These are phyloP conservation scores for Closterium sp. DNA, from an alignment of 139 green algal genomes.

Conservation along the genomic window DNA sequence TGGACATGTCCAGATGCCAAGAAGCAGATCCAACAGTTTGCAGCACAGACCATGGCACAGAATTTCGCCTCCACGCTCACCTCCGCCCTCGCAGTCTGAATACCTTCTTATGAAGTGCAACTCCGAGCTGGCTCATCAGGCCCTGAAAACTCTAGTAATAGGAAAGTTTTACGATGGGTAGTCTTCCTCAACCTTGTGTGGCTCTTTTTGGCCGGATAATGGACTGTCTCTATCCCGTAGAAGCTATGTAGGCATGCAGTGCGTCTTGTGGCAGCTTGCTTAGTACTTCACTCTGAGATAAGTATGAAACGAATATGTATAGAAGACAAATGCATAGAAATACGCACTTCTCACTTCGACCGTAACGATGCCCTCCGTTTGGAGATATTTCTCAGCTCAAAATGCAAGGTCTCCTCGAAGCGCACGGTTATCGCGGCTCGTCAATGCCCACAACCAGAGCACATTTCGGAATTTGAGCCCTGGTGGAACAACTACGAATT, in stretches of 20 bases:
- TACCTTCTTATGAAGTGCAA: too few relatives aligned
- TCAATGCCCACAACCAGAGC: background rate
- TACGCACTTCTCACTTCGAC: background rate
- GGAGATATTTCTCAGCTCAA: background rate
- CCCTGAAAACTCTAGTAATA: too few relatives aligned
- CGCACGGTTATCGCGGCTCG: background rate
- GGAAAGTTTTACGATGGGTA: too few relatives aligned
- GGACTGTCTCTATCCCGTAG: too few relatives aligned
- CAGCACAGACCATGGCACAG: slow-evolving; percentile 25
- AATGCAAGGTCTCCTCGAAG: background rate
- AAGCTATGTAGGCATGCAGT: too few relatives aligned
- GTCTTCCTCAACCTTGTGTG: too few relatives aligned
- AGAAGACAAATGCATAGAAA: too few relatives aligned
- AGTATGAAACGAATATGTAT: too few relatives aligned
- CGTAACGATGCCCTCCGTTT: background rate
- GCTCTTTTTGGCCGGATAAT: too few relatives aligned
- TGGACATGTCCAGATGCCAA: slow-evolving; percentile 38
- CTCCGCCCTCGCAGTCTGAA: slow-evolving; percentile 28
- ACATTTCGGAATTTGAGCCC: background rate
- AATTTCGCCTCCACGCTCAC: slow-evolving; percentile 31
- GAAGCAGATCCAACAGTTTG: slow-evolving; percentile 47
- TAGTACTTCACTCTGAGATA: too few relatives aligned
- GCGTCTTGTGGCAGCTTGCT: too few relatives aligned
- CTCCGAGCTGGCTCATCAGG: too few relatives aligned
- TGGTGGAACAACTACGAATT: background rate